phyloP scores from a whole-genome alignment of 2,329 filamentous ascomycete genomes.

The Xylariales sp. region DNA sequence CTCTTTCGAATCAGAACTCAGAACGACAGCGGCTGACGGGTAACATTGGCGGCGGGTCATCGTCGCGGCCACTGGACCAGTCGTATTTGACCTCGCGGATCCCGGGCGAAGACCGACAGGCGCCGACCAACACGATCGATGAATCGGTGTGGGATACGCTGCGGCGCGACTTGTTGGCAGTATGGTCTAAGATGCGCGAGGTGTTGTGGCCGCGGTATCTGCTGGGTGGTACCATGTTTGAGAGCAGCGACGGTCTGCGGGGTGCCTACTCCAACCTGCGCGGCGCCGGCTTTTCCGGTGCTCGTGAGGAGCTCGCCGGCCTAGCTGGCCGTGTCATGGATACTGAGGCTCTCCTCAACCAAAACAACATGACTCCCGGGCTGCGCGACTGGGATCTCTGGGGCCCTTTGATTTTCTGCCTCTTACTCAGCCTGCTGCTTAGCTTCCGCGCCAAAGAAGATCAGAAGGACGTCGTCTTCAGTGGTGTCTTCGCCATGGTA shows the following conservation, averaged over 20 bases:
- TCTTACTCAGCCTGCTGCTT: conserved; percentile 81
- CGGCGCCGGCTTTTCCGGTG: conserved; percentile 53
- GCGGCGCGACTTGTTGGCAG: conserved; percentile 81
- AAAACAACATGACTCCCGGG: conserved; percentile 79
- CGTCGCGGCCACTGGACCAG: conserved; percentile 62
- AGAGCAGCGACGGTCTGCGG: conserved; percentile 47
- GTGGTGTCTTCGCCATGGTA: conserved; percentile 91
- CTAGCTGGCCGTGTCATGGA: conserved; percentile 60
- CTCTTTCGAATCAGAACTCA: conserved; percentile 58
- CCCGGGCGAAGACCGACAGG: conserved; percentile 85
- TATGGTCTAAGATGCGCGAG: conserved; percentile 98
- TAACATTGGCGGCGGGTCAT: conserved; percentile 65
- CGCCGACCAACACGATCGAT: conserved; percentile 90
- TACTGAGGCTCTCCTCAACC: conserved; percentile 53
- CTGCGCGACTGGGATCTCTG: conserved; percentile 97
- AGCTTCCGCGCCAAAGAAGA: conserved; percentile 74
- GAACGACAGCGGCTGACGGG: conserved; percentile 78
- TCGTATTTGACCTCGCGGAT: conserved; percentile 85
- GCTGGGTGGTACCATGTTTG: conserved; percentile 65
- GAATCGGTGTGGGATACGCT: conserved; percentile 98
- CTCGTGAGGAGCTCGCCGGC: conserved; percentile 57
- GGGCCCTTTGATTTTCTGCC: conserved; percentile 92
- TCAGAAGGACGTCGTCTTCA: conserved; percentile 88
- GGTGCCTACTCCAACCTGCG: conserved; percentile 60
- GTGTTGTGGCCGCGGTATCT: conserved; percentile 95